Percentiles rank a stretch among this genome's conserved stretches.
Conservation (phyloP, 352 stramenopile genomes). For the Pythium brachiatum region DNA sequence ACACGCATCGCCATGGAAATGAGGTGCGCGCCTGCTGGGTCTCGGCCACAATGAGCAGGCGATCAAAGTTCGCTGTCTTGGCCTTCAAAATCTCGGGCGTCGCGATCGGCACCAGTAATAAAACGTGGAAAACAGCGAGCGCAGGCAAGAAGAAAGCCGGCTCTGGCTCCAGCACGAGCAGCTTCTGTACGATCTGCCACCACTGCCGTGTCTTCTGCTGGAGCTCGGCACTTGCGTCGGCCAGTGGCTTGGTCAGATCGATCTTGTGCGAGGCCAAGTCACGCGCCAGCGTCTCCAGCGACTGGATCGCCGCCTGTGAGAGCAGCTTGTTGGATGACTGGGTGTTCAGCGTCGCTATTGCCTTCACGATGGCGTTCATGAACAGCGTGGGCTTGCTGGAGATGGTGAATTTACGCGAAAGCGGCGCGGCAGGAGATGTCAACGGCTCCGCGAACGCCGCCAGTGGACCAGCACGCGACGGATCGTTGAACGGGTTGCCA, state of each 20-base stretch:
- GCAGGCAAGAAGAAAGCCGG: conserved; percentile 53
- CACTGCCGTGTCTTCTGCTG: conserved; percentile 6
- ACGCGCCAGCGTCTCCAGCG: conserved; percentile 29
- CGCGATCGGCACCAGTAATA: conserved; percentile 45
- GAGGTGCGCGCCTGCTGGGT: conserved; percentile 30
- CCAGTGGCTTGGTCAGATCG: conserved; percentile 19
- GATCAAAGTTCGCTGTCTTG: conserved; percentile 55
- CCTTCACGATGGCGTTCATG: conserved; percentile 46
- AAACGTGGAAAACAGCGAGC: conserved; percentile 54
- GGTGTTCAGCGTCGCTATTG: conserved; percentile 38
- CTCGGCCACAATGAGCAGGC: conserved; percentile 38
- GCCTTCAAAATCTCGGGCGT: conserved; percentile 23
- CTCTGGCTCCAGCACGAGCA: conserved; percentile 33
- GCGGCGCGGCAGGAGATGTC: conserved; percentile 3
- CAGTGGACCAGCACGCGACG: conserved; percentile 29
- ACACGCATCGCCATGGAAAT: conserved; percentile 12
- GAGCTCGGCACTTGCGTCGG: conserved; percentile 9
- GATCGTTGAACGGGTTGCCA: conserved; percentile 71
- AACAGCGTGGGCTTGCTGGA: conserved; percentile 45
- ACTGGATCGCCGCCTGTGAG: conserved; percentile 26
- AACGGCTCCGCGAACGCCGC: conserved; percentile 11
- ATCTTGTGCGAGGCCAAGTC: conserved; percentile 21
- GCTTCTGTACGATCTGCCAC: conserved; percentile 44
- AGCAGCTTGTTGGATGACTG: conserved; percentile 12
- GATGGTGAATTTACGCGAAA: conserved; percentile 56